A percentile compares a stretch with the other conserved stretches of the same genome.
These are phyloP conservation scores for Diaporthe citrichinensis DNA, from an alignment of 2,329 filamentous ascomycete species.

Conservation along the genomic window DNA sequence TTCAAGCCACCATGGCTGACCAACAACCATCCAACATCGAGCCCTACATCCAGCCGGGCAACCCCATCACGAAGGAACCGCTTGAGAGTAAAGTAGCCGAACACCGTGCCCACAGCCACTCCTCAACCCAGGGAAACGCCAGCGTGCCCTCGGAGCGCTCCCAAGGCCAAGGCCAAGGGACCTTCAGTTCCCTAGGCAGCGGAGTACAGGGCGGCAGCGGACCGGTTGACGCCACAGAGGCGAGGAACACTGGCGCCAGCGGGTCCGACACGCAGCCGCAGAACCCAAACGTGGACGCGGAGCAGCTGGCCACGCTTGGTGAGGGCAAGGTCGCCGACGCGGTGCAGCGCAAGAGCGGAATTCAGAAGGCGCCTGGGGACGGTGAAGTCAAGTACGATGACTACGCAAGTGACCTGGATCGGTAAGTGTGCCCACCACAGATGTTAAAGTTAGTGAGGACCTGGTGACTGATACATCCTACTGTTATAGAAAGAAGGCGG, in stretches of 20 bases:
- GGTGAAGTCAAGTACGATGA: slow-evolving; percentile 41
- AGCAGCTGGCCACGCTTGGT: slow-evolving; percentile 45
- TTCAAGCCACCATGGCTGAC: slow-evolving; percentile 23
- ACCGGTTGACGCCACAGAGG: slow-evolving; percentile 44
- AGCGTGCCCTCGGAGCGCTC: slow-evolving; percentile 7
- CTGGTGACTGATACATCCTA: slow-evolving; percentile 14
- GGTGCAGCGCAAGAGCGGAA: slow-evolving; percentile 46
- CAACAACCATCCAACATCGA: slow-evolving; percentile 41
- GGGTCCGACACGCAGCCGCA: slow-evolving; percentile 12
- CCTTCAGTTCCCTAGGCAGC: slow-evolving; percentile 43
- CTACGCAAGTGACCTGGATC: slow-evolving; percentile 44
- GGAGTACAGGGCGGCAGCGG: slow-evolving; percentile 42
- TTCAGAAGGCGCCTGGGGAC: slow-evolving; percentile 44
- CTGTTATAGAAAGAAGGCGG: slow-evolving; percentile 43
- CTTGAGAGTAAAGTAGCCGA: slow-evolving; percentile 34
- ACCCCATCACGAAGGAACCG: slow-evolving; percentile 38
- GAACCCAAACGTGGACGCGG: slow-evolving; percentile 46
- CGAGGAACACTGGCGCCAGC: slow-evolving; percentile 36
- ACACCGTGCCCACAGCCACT: neutral
- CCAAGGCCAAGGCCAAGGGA: slow-evolving; percentile 38
- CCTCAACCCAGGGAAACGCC: neutral
- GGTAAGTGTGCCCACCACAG: slow-evolving; percentile 36
- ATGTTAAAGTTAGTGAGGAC: too few relatives aligned
- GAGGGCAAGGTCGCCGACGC: slow-evolving; percentile 48
- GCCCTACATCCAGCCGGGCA: slow-evolving; percentile 39